phyloP scores from a whole-genome alignment of 495 filamentous ascomycete species.

The Lasiosphaeria ovina region DNA sequence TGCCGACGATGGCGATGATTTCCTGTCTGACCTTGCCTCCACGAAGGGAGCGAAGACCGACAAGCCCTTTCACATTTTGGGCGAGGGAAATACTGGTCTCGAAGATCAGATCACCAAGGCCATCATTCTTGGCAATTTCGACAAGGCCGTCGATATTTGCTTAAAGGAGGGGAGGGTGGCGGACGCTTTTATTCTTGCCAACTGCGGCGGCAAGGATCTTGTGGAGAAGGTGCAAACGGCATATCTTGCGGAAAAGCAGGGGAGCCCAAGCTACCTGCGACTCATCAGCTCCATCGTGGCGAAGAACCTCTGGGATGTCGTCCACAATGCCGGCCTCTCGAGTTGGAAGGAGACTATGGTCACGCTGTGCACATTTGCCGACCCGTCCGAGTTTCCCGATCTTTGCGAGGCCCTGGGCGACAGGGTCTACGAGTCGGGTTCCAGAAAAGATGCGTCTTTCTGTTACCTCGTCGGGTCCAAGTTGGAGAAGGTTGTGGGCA shows the following conservation, averaged over 20 bases:
- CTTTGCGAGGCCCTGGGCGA: constrained; percentile 96
- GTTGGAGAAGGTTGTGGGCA: constrained; percentile 90
- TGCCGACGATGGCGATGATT: constrained; percentile 75
- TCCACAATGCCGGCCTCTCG: constrained; percentile 86
- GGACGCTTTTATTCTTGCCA: constrained; percentile 97
- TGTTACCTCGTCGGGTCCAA: constrained; percentile 95
- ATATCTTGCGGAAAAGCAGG: constrained; percentile 80
- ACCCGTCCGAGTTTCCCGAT: constrained; percentile 86
- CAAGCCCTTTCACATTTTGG: constrained; percentile 63
- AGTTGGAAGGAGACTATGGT: constrained; percentile 98
- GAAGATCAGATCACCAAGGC: constrained; percentile 86
- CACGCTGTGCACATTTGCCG: constrained; percentile 89
- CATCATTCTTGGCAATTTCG: constrained; percentile 85
- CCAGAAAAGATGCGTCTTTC: constrained; percentile 86
- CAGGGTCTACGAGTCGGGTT: constrained; percentile 73
- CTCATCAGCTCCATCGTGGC: constrained; percentile 87
- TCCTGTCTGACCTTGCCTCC: constrained; percentile 69
- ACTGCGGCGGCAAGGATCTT: constrained; percentile 90
- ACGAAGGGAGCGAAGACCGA: constrained; percentile 53
- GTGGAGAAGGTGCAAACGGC: constrained; percentile 91
- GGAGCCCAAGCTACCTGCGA: constrained; percentile 86
- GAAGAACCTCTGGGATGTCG: constrained; percentile 97
- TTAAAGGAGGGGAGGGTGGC: constrained; percentile 85
- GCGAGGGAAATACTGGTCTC: constrained; percentile 71
- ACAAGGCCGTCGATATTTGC: constrained; percentile 83